Evolutionary conservation across 1,139 yeast species (phyloP).

Genomic region (Nematodospora anomalae): DNA sequence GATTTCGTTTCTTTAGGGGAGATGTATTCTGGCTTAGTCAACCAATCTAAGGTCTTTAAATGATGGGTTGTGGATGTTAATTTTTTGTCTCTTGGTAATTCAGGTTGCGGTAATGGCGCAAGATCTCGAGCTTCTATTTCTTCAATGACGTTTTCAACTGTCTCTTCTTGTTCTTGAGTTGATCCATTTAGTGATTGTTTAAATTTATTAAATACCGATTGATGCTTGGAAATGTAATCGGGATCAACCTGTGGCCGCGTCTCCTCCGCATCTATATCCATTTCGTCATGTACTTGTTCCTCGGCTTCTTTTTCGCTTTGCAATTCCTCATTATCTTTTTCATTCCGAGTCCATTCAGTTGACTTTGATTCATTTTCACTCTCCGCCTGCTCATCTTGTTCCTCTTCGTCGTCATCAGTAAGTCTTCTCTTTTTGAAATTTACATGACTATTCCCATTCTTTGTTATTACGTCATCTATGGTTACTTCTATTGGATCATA

Average conservation of each 20-base stretch:
- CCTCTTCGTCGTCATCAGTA: constrained; percentile 13
- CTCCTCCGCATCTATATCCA: constrained; percentile 13
- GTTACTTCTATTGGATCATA: constrained; percentile 51
- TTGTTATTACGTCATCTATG: constrained; percentile 9
- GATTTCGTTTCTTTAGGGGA: constrained; percentile 42
- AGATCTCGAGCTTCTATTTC: constrained; percentile 48
- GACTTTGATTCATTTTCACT: constrained; percentile 17
- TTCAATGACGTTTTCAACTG: constrained; percentile 20
- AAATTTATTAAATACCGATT: constrained; percentile 30
- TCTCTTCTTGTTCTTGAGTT: constrained; percentile 10
- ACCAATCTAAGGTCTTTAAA: constrained; percentile 58
- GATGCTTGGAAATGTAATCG: constrained; percentile 31
- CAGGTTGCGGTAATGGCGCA: constrained; percentile 84
- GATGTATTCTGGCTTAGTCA: constrained; percentile 61
- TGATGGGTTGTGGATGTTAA: constrained; percentile 42
- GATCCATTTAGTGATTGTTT: constrained; percentile 17
- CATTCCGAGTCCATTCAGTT: constrained; percentile 18
- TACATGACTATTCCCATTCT: neutral
- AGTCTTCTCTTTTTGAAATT: constrained; percentile 21
- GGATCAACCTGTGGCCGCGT: constrained; percentile 15
- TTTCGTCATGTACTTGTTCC: constrained; percentile 11
- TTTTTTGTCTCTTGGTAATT: constrained; percentile 51
- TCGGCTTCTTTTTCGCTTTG: constrained; percentile 11
- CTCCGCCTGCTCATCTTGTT: constrained; percentile 12
- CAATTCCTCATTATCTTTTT: constrained; percentile 15